A percentile compares a stretch with the other conserved stretches of the same genome.
phyloP scores from a whole-genome alignment of 2,329 filamentous ascomycete species.

The Geoglossum cookeanum region DNA sequence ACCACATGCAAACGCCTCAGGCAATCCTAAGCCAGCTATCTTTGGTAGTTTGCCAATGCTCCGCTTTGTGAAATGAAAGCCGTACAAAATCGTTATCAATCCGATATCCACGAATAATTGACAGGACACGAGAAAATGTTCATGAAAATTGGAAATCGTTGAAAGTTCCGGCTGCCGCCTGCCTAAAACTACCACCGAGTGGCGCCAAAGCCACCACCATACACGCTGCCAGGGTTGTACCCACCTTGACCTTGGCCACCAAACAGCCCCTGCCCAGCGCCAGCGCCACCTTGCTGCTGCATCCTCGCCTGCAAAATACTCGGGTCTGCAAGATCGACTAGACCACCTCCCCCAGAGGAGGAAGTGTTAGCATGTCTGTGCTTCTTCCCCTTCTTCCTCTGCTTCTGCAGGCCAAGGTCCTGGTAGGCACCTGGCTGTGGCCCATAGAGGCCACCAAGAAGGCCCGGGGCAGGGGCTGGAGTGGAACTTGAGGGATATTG shows the following conservation, averaged over 20 bases:
- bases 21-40: slow-evolving; percentile 3
- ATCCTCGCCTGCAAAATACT: slow-evolving; percentile 97
- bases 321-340: slow-evolving; percentile 99
- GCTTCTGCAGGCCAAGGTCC: slow-evolving; percentile 77
- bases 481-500: slow-evolving; percentile 70
- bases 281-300: slow-evolving; percentile 72
- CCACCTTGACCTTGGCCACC: slow-evolving; percentile 78
- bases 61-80: slow-evolving; percentile 2
- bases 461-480: slow-evolving; percentile 75
- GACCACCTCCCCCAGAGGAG: slow-evolving; percentile 96
- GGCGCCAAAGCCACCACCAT: slow-evolving; percentile 42
- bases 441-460: slow-evolving; percentile 83
- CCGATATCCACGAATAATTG: not conserved
- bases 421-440: slow-evolving; percentile 69
- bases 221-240: slow-evolving; percentile 68
- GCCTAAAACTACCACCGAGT: slow-evolving; percentile 38
- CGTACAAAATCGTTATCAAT: slow-evolving; percentile 1
- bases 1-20: slow-evolving; percentile 5
- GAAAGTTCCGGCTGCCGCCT: slow-evolving; percentile 6
- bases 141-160: slow-evolving; percentile 5
- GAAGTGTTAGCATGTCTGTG: slow-evolving; percentile 99
- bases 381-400: slow-evolving; percentile 99
- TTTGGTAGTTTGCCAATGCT: slow-evolving; percentile 4
- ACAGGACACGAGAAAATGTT: not conserved
- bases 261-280: slow-evolving; percentile 78